A percentile compares a stretch with the other conserved stretches of the same genome.
Conservation (phyloP, 495 filamentous ascomycete genomes). For the Stereocaulon alpinum region DNA sequence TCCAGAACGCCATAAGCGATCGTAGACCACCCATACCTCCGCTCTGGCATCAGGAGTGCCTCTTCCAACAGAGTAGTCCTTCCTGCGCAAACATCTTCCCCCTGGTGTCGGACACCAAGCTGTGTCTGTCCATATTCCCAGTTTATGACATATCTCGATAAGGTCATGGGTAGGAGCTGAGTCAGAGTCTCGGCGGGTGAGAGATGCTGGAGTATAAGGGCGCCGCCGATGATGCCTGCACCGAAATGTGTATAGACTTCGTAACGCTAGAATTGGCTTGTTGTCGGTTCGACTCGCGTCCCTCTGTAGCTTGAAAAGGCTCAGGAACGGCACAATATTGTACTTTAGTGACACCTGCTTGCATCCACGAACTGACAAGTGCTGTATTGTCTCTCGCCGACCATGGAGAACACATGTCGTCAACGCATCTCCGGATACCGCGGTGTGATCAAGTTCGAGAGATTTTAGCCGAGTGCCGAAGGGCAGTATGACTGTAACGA, state of each 20-base stretch:
- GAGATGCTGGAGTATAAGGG: conserved; percentile 46
- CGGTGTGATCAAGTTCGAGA: conserved; percentile 52
- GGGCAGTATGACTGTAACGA: conserved; percentile 45
- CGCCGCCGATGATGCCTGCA: conserved; percentile 51
- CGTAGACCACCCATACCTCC: conserved; percentile 56
- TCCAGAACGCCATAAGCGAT: conserved; percentile 49
- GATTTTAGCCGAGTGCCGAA: conserved; percentile 46
- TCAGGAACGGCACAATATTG: conserved; percentile 50
- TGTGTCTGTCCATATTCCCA: conserved; percentile 55
- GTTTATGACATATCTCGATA: conserved; percentile 49
- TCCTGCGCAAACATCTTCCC: conserved; percentile 45
- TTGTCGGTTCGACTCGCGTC: not conserved
- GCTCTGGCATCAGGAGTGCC: conserved; percentile 37
- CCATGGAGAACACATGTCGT: conserved; percentile 42
- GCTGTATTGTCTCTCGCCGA: conserved; percentile 45
- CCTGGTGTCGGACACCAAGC: conserved; percentile 55
- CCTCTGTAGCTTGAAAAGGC: conserved; percentile 37
- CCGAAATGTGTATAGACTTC: conserved; percentile 51
- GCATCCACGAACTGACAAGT: conserved; percentile 52
- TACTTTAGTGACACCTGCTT: conserved; percentile 59
- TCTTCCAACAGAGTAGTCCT: conserved; percentile 47
- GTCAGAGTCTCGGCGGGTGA: conserved; percentile 48
- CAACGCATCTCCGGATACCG: conserved; percentile 46
- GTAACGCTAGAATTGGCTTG: conserved; percentile 39
- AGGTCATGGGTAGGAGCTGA: conserved; percentile 53